Conservation (phyloP, 371 early-diverging fungal genomes). For the Apophysomyces trapeziformis region DNA sequence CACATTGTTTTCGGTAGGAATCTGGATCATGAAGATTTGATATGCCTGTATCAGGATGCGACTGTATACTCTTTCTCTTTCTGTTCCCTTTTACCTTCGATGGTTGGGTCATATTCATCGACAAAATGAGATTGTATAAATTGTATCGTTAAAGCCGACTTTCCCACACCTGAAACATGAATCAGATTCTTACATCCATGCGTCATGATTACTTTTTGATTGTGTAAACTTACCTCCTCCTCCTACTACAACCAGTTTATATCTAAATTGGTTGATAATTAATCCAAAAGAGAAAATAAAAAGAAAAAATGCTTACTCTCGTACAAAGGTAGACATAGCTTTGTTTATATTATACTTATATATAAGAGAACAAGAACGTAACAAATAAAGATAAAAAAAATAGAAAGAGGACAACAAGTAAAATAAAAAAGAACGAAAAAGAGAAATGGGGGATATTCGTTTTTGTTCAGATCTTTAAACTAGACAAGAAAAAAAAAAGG, state of each 20-base stretch:
- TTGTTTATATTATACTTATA: background rate
- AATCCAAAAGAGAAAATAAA: background rate
- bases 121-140: conserved; percentile 82
- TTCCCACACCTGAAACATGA: conserved; percentile 50
- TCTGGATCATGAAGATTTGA: conserved; percentile 42
- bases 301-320: background rate
- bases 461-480: too few relatives aligned
- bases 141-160: conserved; percentile 82
- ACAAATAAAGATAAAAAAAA: background rate
- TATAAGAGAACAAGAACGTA: too few relatives aligned
- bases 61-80: conserved; percentile 6
- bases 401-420: background rate
- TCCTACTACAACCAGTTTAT: conserved; percentile 3
- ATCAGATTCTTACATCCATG: background rate
- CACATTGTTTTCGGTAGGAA: conserved; percentile 79
- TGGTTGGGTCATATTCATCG: conserved; percentile 88
- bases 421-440: background rate
- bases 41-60: too few relatives aligned
- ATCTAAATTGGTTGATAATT: background rate
- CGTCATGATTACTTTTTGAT: background rate
- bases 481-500: background rate
- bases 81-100: conserved; percentile 57
- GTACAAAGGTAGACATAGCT: conserved; percentile 8
- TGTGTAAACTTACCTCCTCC: background rate
- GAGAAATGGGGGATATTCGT: background rate